Base-by-base conservation (phyloP, 2,329 filamentous ascomycete species). In the Epichloe gansuensis region DNA sequence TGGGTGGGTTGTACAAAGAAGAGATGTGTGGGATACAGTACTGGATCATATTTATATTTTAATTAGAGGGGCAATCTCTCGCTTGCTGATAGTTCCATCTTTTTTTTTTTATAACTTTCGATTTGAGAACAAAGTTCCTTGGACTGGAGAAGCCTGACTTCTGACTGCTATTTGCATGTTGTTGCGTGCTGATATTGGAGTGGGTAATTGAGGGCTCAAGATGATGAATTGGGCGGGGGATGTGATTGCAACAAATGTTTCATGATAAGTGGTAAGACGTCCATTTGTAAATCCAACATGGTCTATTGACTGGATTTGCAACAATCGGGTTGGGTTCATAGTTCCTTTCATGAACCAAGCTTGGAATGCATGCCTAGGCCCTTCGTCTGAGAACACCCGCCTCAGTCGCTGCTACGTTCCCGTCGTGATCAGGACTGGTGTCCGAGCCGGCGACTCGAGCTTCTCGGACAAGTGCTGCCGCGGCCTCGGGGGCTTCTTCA, bases 401-500 rank as follows among this genome's bases (percentile, higher is more conserved):
- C 11, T 27, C 46, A 8, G 49, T 15, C 1, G 47, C 31, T 3
- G 44, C 42, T 8, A 6, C 49, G 36, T 40, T 41, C 4, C 35
- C 34, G 9, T 40, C 38, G 11, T 23, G 13, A 5, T 23, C 4
- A 13, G 21, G 27, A 31, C 41, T n/a, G 3, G 35, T 35, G 12
- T 46, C 46, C 2, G 52, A 38, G 17, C 36, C 42, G 23, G 12
- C 2, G 7, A 21, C 17, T 3, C 25, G 23, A 11, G 40, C 39
- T 31, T 60, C 53, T 38, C 12, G 50, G n/a, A 58, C 42, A 9
- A 56, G 42, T 31, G 38, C 27, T 5, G 42, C 31, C 39, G 52
- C 55, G 6, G 44, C 51, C 11, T 25, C 13, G n/a, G 58, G 56
- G 3, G 43, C 49, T 11, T 53, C 51, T 4, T 59, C 52, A 17